These are phyloP conservation scores for Neonothopanus nambi DNA, from an alignment of 1,284 basidiomycete genomes.

Conservation along the genomic window DNA sequence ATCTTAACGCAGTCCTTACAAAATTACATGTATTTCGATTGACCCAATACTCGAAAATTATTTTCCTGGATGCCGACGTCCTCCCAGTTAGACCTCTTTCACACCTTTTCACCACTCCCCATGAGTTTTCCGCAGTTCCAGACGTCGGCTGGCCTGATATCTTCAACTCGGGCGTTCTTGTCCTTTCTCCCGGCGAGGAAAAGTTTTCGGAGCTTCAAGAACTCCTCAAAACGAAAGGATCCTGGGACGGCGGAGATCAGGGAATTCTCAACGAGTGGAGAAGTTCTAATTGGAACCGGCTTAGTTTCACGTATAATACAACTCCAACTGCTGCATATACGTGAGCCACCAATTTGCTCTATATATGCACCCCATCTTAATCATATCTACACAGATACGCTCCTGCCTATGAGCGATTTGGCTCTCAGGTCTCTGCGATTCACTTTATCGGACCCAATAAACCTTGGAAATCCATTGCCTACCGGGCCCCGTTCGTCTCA, in stretches of 20 bases:
- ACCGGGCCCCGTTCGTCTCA: conserved; percentile 57
- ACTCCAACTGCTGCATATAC: conserved; percentile 98
- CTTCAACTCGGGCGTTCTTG: conserved; percentile 96
- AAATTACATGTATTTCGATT: conserved; percentile 96
- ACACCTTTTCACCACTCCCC: conserved; percentile 79
- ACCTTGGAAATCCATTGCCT: conserved; percentile 81
- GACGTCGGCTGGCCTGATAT: conserved; percentile 99
- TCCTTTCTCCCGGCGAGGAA: conserved; percentile 77
- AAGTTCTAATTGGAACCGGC: conserved; percentile 83
- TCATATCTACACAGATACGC: conserved; percentile 70
- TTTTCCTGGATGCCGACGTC: conserved; percentile 96
- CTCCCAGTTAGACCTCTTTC: conserved; percentile 87
- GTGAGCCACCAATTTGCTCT: conserved; percentile 48
- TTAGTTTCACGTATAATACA: conserved; percentile 96
- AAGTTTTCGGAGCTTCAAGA: conserved; percentile 79
- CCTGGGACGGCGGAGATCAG: conserved; percentile 98
- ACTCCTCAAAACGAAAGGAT: conserved; percentile 75
- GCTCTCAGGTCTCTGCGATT: conserved; percentile 83
- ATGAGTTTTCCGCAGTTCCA: conserved; percentile 86
- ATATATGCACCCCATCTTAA: conserved; percentile 22
- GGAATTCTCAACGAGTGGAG: conserved; percentile 95
- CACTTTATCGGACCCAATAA: conserved; percentile 96
- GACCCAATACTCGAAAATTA: conserved; percentile 81
- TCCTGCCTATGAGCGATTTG: conserved; percentile 93
- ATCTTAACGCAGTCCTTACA: conserved; percentile 90